Conservation (phyloP, 2,329 filamentous ascomycete genomes). For the Penicillium capsulatum region DNA sequence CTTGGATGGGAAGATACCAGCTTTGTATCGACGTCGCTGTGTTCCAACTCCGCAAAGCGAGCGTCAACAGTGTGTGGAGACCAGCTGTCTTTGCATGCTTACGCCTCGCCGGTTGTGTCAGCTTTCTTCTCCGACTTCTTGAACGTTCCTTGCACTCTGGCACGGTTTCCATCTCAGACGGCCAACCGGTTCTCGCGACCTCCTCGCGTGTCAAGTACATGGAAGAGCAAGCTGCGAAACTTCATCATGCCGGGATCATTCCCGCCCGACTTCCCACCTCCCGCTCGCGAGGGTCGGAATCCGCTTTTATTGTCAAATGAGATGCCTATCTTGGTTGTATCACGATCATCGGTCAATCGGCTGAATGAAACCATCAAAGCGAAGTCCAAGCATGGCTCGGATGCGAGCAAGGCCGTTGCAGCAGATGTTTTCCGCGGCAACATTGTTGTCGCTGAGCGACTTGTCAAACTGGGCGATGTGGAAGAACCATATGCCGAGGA, state of each 20-base stretch:
- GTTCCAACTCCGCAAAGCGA: conserved; percentile 32
- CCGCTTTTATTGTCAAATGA: conserved; percentile 84
- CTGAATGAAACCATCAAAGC: conserved; percentile 69
- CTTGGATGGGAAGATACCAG: conserved; percentile 30
- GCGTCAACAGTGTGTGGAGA: conserved; percentile 80
- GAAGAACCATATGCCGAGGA: conserved; percentile 74
- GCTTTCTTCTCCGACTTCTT: conserved; percentile 73
- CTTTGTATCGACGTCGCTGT: conserved; percentile 65
- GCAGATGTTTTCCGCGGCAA: conserved; percentile 84
- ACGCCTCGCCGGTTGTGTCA: conserved; percentile 62
- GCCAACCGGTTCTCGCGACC: conserved; percentile 67
- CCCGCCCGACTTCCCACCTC: conserved; percentile 43
- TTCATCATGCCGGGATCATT: conserved; percentile 51
- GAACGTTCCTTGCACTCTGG: conserved; percentile 75
- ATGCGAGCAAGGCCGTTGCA: conserved; percentile 53
- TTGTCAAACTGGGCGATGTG: conserved; percentile 40
- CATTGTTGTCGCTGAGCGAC: conserved; percentile 63
- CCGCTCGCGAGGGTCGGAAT: conserved; percentile 47
- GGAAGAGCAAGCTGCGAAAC: conserved; percentile 21
- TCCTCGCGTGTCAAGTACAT: conserved; percentile 51
- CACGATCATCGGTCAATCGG: conserved; percentile 69
- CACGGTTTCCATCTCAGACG: conserved; percentile 71
- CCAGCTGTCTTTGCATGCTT: conserved; percentile 64
- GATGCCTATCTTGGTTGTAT: conserved; percentile 84
- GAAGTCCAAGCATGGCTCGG: conserved; percentile 50